Evolutionary conservation across 352 stramenopile species (phyloP), one percentile per base, ranked within the genome.

Genomic region (Phytophthora foliorum): DNA sequence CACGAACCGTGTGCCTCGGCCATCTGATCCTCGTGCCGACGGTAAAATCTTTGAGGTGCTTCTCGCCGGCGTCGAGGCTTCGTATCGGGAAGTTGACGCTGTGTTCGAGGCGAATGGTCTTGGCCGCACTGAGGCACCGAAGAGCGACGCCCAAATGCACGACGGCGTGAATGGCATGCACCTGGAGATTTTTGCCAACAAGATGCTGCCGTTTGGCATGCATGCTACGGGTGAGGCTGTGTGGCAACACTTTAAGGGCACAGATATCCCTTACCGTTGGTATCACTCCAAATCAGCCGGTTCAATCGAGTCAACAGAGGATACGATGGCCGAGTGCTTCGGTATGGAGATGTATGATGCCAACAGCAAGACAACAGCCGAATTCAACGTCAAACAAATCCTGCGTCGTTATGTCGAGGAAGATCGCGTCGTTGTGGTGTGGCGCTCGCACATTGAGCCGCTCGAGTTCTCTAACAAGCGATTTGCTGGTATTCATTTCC

Each of bases 391-490:
- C 29, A 69, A 72, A 25, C 72, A 80, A 34, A 72, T 75, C 36
- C 42, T 77, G n/a, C 69, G 69, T 38, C 59, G 66, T 13, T 72
- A 72, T 48, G 39, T 72, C 11, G 77, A 86, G 45, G 57, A 83
- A 62, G 67, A 84, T 22, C 82, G 79, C 24, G 72, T 89, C 19
- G 78, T 91, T 16, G 76, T 91, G 27, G 75, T 86, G 27, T 91
- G 80, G 80, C 77, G 68, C 17, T 78, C 81, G 21, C 71, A 81
- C 61, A 78, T 86, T 61, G 66, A 84, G 10, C 78, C 82, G 10
- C 67, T 85, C 17, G 78, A 88, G 41, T 84, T 89, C 65, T 73
- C 65, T 36, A 64, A 78, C 59, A 78, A 89, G 57, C 72, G 54
- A 3, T 69, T 73, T 52, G 46, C 57, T n/a, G 69, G 69, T 71